Conservation (phyloP, 805 yeast species). For the Groenewaldozyma tartarivorans region DNA sequence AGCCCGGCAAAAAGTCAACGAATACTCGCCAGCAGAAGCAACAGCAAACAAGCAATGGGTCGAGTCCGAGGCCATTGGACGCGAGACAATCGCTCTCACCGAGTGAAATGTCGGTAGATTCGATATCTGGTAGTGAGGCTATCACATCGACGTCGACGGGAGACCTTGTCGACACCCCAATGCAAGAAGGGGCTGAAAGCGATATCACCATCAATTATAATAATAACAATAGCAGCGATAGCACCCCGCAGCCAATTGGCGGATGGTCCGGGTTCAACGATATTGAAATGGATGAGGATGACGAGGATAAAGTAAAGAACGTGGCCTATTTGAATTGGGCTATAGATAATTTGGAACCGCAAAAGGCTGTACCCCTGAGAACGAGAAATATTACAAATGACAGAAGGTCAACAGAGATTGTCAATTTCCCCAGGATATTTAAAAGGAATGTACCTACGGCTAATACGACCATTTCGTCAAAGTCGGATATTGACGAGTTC, state of each 20-base stretch:
- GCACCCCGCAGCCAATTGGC: constrained; percentile 2
- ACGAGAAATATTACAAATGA: too few species aligned
- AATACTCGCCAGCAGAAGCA: not conserved
- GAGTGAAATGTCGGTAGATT: not conserved
- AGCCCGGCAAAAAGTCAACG: constrained; percentile 6
- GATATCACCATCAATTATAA: constrained; percentile 1
- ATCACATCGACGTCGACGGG: constrained; percentile 6
- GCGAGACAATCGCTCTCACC: too few species aligned
- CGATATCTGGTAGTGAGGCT: constrained; percentile 5
- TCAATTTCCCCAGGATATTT: too few species aligned
- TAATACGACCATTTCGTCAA: too few species aligned
- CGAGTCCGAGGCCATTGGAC: too few species aligned
- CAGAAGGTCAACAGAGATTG: too few species aligned
- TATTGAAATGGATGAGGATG: not conserved
- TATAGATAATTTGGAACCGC: constrained; percentile 37
- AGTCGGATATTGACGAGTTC: too few species aligned
- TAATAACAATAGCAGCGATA: constrained; percentile 1
- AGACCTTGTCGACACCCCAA: constrained; percentile 1
- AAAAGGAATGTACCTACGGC: too few species aligned
- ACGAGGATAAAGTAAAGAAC: not conserved
- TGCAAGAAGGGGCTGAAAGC: constrained; percentile 2
- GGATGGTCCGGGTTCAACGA: too few species aligned
- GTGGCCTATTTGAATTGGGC: not conserved
- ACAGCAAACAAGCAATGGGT: too few species aligned
- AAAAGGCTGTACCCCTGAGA: constrained; percentile 54